These are phyloP conservation scores for Fusarium sp. DNA, from an alignment of 2,329 filamentous ascomycete genomes.

Conservation along the genomic window DNA sequence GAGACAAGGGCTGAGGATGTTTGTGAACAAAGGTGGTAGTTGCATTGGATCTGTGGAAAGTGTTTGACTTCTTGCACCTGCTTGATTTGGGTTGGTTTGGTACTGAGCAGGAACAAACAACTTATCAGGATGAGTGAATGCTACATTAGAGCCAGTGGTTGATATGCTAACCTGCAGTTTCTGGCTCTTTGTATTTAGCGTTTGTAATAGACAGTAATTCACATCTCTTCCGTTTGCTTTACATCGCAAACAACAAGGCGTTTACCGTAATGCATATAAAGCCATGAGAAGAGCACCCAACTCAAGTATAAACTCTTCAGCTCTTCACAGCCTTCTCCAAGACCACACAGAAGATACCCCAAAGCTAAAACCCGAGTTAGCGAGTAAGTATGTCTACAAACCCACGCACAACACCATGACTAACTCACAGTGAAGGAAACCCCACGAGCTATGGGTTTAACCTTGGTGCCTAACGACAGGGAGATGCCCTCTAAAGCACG, in stretches of 20 bases:
- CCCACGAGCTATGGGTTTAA: not conserved
- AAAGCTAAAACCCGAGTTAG: not conserved
- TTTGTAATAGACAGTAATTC: not conserved
- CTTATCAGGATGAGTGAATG: not conserved
- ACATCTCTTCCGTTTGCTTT: not conserved
- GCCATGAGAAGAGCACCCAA: not conserved
- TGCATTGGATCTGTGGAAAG: too few species aligned
- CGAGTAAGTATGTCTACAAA: not conserved
- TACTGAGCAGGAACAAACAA: not conserved
- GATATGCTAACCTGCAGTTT: too few species aligned
- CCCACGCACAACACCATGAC: not conserved
- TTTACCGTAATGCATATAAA: not conserved
- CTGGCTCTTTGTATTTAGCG: not conserved
- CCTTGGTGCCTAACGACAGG: not conserved
- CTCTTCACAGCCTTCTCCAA: not conserved
- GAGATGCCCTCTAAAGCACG: not conserved
- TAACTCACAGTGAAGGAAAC: slow-evolving; percentile 1
- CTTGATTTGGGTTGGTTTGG: not conserved
- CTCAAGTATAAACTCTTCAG: not conserved
- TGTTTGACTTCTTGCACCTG: not conserved
- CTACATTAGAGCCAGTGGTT: too few species aligned
- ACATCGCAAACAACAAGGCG: not conserved
- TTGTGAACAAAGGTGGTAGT: not conserved
- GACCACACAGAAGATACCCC: not conserved
- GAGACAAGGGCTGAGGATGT: too few species aligned